A percentile compares a stretch with the other conserved stretches of the same genome.
These are phyloP conservation scores for Aristolochia californica DNA, from an alignment of 164 flowering plant genomes.

Conservation along the genomic window DNA sequence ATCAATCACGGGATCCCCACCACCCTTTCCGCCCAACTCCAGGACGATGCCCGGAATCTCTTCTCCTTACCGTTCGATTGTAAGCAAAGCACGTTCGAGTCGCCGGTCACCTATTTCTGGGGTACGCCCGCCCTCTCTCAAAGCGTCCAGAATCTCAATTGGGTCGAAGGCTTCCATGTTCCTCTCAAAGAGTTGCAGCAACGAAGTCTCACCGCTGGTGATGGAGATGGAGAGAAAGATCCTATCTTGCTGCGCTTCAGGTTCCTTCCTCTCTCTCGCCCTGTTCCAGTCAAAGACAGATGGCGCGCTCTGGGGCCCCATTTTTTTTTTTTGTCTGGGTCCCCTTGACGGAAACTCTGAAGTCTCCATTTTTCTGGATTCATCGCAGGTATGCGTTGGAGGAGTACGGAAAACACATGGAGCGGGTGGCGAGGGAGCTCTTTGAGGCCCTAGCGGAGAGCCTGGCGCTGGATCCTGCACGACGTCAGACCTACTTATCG, in stretches of 20 bases:
- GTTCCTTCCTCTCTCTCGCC: constrained; percentile 14
- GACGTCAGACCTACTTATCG: constrained; percentile 14
- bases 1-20: constrained; percentile 59
- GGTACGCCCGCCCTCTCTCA: constrained; percentile 38
- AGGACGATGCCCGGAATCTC: constrained; percentile 22
- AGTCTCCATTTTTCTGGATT: not conserved
- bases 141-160: constrained; percentile 18
- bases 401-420: constrained; percentile 44
- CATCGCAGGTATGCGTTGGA: constrained; percentile 24
- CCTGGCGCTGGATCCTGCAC: constrained; percentile 18
- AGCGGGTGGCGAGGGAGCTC: constrained; percentile 28
- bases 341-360: not conserved
- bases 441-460: constrained; percentile 26
- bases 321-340: not conserved
- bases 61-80: constrained; percentile 39
- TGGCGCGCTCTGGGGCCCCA: not conserved
- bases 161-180: constrained; percentile 46
- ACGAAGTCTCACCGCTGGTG: not conserved
- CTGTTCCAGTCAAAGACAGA: constrained; percentile 3
- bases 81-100: constrained; percentile 24
- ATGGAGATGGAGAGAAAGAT: constrained; percentile 4
- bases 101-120: constrained; percentile 47
- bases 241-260: constrained; percentile 35
- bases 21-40: constrained; percentile 23
- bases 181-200: constrained; percentile 22